phyloP scores from a whole-genome alignment of 2,329 filamentous ascomycete genomes.

The Ciborinia camelliae region DNA sequence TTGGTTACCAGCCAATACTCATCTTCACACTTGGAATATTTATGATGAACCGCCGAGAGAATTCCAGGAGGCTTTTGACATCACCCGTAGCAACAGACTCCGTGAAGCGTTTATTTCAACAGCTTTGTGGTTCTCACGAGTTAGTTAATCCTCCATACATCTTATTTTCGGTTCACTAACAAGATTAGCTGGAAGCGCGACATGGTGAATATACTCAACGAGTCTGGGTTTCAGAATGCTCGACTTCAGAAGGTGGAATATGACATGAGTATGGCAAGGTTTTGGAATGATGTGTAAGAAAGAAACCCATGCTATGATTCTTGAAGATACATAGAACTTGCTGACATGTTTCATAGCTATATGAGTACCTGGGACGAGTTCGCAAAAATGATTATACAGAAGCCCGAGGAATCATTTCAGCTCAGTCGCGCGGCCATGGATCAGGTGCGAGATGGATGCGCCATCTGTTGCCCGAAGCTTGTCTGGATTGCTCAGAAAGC shows the following conservation, averaged over 20 bases:
- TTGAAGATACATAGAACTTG: background rate
- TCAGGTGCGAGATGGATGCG: background rate
- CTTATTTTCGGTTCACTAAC: background rate
- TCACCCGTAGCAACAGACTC: background rate
- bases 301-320: rapidly evolving
- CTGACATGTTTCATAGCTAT: background rate
- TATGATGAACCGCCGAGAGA: background rate
- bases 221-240: background rate
- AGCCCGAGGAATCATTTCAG: background rate
- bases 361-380: background rate
- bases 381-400: background rate
- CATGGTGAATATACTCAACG: background rate
- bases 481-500: background rate
- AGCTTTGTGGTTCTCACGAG: background rate
- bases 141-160: background rate
- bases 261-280: background rate
- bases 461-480: background rate
- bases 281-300: background rate
- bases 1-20: background rate
- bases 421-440: background rate
- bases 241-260: background rate
- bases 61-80: background rate
- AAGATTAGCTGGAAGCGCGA: background rate
- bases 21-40: background rate
- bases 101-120: background rate